Conservation (phyloP, 306 rosid genomes). For the Sicyos baderoa region DNA sequence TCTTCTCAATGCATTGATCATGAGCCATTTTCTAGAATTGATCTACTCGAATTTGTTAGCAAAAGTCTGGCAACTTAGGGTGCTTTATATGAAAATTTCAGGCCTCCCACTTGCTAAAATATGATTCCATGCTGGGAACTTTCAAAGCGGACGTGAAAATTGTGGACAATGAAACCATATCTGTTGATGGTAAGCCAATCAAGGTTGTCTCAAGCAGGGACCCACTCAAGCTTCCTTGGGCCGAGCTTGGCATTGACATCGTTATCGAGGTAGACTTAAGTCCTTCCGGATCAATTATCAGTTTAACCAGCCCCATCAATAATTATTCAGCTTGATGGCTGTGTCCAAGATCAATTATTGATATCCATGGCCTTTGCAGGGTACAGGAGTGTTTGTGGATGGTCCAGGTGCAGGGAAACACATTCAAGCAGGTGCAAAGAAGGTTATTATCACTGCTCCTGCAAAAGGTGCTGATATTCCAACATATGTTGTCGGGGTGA, state of each 20-base stretch:
- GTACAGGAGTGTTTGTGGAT: conserved; percentile 98
- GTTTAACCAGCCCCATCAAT: neutral
- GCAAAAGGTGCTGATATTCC: conserved; percentile 99
- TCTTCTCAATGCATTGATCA: too few species aligned
- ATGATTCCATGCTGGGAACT: conserved; percentile 89
- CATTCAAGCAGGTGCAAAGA: conserved; percentile 98
- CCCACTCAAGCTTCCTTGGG: conserved; percentile 97
- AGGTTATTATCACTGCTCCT: conserved; percentile 96
- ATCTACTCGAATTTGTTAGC: neutral
- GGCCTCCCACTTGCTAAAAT: conserved; percentile 86
- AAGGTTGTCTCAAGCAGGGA: conserved; percentile 89
- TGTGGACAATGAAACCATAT: conserved; percentile 53
- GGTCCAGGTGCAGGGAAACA: conserved; percentile 99
- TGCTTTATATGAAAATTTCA: conserved; percentile 8
- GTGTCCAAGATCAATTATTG: too few species aligned
- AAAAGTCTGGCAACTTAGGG: neutral
- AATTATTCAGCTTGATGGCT: too few species aligned
- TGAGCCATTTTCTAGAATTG: neutral
- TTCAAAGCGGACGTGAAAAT: conserved; percentile 86
- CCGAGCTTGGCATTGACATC: conserved; percentile 92
- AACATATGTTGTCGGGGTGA: conserved; percentile 84
- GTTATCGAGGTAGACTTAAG: conserved; percentile 67
- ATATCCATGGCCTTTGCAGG: conserved; percentile 39
- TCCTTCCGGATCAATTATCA: neutral
- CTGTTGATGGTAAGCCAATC: conserved; percentile 85